These are phyloP conservation scores for Hyphopichia fennica DNA, from an alignment of 1,139 yeast species.

Conservation along the genomic window DNA sequence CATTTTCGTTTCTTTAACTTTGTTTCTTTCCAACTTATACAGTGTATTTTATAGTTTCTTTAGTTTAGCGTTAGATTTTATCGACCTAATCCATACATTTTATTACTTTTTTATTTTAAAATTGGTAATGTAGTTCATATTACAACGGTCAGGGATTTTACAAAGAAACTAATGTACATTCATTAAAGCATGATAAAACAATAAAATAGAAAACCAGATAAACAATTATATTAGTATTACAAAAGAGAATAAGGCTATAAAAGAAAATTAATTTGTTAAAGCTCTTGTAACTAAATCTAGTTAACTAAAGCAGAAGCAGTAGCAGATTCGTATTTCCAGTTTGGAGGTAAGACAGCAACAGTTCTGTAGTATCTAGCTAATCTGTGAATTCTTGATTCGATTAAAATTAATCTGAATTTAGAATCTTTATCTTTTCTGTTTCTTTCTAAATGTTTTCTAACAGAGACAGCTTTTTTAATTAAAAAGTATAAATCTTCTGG, in stretches of 20 bases:
- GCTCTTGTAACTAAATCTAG: constrained; percentile 42
- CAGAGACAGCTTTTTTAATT: constrained; percentile 99
- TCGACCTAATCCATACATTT: neutral
- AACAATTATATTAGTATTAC: neutral
- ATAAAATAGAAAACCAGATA: neutral
- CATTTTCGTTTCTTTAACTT: neutral
- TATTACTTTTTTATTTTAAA: neutral
- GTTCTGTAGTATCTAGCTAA: constrained; percentile 99
- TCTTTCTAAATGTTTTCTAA: constrained; percentile 99
- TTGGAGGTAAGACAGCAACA: constrained; percentile 97
- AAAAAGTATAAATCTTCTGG: constrained; percentile 99
- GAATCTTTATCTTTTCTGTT: constrained; percentile 99
- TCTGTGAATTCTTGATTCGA: constrained; percentile 99
- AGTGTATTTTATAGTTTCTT: constrained; percentile 4
- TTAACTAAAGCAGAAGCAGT: constrained; percentile 99
- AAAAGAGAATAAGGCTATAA: neutral
- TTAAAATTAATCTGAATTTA: constrained; percentile 99
- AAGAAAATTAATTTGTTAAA: neutral
- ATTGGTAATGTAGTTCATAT: neutral
- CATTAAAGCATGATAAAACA: neutral
- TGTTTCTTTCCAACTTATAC: constrained; percentile 1
- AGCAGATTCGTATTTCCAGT: constrained; percentile 99
- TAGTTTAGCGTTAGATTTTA: neutral
- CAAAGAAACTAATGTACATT: neutral
- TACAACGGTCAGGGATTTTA: neutral